Base-by-base conservation (phyloP, 2,329 filamentous ascomycete species). In the Fusarium musae region DNA sequence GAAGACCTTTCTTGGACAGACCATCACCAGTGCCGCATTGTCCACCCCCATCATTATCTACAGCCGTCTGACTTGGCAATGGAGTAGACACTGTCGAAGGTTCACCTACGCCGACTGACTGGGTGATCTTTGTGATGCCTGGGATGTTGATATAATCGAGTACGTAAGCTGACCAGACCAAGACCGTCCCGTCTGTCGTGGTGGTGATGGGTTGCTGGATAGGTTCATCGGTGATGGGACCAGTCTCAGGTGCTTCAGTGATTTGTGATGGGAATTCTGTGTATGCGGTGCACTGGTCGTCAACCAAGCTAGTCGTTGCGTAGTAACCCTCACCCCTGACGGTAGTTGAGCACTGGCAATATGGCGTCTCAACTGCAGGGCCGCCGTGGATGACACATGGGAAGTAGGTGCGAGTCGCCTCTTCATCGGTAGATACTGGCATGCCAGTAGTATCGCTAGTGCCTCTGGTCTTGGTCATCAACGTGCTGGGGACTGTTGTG, bases 11-110 rank as follows among this genome's bases (percentile, higher is more conserved):
- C 36, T 62, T 66, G 2, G 69, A 71, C 3, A 66, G n/a, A 4
- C 36, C 23, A 28, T 70, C 66, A 5, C 36, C 28, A 2, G 62
- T 72, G 3, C 66, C 42, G 23, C 63, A 72, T 32, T 72, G 58
- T 3, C 67, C 59, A 12, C 21, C 19, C 13, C 67, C 69, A 4
- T 67, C 40, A 13, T 67, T 67, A 32, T 67, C 63, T 3, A 63
- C 53, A 12, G 46, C 42, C 3, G 61, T 56, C 23, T 66, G 66
- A 10, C 40, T 59, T 1, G 69, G 66, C 3, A 62, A 28, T 11
- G 69, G 69, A 1, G 69, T 71, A 2, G 42, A 40, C 3, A 69
- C 15, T 19, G 49, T 68, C 7, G 54, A 63, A 8, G 60, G 36
- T 11, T 30, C 30, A 10, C 17, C 40, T 13, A 40, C n/a, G 4